These are phyloP conservation scores for Aspergillus tanneri DNA, from an alignment of 2,329 filamentous ascomycete genomes.

Conservation along the genomic window DNA sequence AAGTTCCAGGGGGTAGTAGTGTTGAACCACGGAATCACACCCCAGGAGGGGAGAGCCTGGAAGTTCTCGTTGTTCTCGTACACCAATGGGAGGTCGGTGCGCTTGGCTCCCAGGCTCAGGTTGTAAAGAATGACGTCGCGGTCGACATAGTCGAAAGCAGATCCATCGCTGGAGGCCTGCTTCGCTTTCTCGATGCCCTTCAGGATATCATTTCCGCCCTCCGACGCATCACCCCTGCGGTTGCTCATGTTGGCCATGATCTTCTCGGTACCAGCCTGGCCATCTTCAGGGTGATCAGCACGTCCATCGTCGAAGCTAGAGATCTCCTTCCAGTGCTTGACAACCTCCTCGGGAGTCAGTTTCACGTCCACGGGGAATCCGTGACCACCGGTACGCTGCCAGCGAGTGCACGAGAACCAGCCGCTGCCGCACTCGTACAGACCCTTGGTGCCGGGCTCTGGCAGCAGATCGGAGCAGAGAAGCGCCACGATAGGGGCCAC, in stretches of 20 bases:
- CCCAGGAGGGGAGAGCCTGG: constrained; percentile 91
- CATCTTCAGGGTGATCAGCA: constrained; percentile 79
- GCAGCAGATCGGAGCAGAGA: constrained; percentile 82
- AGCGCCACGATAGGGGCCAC: constrained; percentile 90
- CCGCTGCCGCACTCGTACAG: constrained; percentile 94
- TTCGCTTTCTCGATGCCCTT: constrained; percentile 74
- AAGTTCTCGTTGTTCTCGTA: constrained; percentile 92
- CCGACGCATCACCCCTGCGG: constrained; percentile 53
- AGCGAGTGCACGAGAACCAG: constrained; percentile 88
- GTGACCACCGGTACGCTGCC: constrained; percentile 87
- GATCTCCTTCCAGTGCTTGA: constrained; percentile 73
- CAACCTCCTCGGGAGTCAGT: constrained; percentile 80
- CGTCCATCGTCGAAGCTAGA: constrained; percentile 83
- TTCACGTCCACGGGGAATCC: constrained; percentile 85
- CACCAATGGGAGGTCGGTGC: constrained; percentile 79
- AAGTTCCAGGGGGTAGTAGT: constrained; percentile 76
- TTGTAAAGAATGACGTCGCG: constrained; percentile 94
- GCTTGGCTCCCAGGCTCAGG: constrained; percentile 87
- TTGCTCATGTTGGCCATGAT: constrained; percentile 85
- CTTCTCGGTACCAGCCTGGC: constrained; percentile 73
- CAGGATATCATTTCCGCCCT: constrained; percentile 63
- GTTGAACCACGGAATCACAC: constrained; percentile 92
- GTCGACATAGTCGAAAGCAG: constrained; percentile 79
- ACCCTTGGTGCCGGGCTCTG: constrained; percentile 76
- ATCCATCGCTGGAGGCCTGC: constrained; percentile 67